phyloP scores from a whole-genome alignment of 495 filamentous ascomycete species.

The Physcia stellaris region DNA sequence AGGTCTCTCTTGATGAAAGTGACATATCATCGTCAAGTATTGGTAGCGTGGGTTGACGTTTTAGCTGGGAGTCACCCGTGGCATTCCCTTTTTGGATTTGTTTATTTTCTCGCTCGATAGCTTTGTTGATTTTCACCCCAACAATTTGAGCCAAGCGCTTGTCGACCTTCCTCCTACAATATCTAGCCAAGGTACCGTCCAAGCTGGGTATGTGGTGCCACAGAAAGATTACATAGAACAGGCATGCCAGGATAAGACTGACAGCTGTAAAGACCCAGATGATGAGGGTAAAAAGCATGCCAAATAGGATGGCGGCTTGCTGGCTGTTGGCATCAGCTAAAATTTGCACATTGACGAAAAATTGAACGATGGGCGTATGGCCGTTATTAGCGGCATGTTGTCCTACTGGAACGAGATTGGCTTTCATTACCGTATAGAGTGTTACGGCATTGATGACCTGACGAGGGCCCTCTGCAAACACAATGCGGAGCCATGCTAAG shows the following conservation, averaged over 20 bases:
- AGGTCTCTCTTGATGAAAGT: conserved; percentile 49
- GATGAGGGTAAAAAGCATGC: conserved; percentile 84
- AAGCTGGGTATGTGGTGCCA: conserved; percentile 73
- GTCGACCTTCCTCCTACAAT: conserved; percentile 84
- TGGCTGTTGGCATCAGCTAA: conserved; percentile 56
- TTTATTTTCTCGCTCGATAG: conserved; percentile 41
- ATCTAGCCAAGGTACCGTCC: conserved; percentile 67
- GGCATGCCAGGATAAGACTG: conserved; percentile 52
- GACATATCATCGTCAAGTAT: conserved; percentile 44
- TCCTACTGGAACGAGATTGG: conserved; percentile 51
- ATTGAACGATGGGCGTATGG: conserved; percentile 38
- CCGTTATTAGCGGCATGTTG: conserved; percentile 36
- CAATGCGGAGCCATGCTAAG: conserved; percentile 69
- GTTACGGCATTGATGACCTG: conserved; percentile 82
- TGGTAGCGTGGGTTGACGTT: conserved; percentile 56
- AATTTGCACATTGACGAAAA: conserved; percentile 62
- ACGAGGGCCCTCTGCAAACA: conserved; percentile 82
- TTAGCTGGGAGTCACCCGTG: conserved; percentile 32
- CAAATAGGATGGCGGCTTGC: conserved; percentile 66
- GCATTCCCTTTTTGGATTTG: conserved; percentile 36
- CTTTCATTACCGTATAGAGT: conserved; percentile 61
- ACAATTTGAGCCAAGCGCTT: conserved; percentile 69
- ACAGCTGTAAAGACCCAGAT: conserved; percentile 78
- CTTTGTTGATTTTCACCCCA: conserved; percentile 67
- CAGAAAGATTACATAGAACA: conserved; percentile 77